These are phyloP conservation scores for Talaromyces sp. DNA, from an alignment of 2,329 filamentous ascomycete genomes.

Conservation along the genomic window DNA sequence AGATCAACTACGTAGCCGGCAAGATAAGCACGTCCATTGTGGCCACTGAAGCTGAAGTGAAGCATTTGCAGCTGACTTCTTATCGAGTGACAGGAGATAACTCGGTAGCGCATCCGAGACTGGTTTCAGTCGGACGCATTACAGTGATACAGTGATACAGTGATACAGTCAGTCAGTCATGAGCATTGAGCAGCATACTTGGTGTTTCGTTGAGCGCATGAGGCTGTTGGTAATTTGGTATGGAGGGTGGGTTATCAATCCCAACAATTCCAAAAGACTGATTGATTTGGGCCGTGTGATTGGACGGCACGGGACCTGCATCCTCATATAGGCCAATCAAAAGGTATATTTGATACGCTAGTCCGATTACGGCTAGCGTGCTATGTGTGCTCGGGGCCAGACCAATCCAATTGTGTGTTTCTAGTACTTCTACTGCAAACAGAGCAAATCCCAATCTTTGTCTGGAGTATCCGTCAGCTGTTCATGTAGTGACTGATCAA, in stretches of 20 bases:
- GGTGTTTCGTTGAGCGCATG: background rate
- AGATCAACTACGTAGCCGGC: background rate
- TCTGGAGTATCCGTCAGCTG: too few species aligned
- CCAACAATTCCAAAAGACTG: conserved; percentile 9
- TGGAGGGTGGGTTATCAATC: background rate
- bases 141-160: too few species aligned
- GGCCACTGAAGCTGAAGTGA: background rate
- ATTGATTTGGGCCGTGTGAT: background rate
- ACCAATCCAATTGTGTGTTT: background rate
- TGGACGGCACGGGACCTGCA: background rate
- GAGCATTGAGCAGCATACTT: too few species aligned
- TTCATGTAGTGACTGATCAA: too few species aligned
- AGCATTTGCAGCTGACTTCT: background rate
- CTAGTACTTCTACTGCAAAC: background rate
- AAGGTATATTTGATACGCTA: background rate
- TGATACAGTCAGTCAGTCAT: too few species aligned
- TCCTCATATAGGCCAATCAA: background rate
- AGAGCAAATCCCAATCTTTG: too few species aligned
- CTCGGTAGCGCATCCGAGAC: background rate
- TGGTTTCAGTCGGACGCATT: background rate
- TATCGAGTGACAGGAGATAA: background rate
- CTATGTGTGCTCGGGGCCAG: background rate
- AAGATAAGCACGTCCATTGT: background rate
- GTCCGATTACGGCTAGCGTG: background rate
- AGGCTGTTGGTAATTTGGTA: background rate